Base-by-base conservation (phyloP, 768 basidiomycete species). In the Auricularia auricula-judae region DNA sequence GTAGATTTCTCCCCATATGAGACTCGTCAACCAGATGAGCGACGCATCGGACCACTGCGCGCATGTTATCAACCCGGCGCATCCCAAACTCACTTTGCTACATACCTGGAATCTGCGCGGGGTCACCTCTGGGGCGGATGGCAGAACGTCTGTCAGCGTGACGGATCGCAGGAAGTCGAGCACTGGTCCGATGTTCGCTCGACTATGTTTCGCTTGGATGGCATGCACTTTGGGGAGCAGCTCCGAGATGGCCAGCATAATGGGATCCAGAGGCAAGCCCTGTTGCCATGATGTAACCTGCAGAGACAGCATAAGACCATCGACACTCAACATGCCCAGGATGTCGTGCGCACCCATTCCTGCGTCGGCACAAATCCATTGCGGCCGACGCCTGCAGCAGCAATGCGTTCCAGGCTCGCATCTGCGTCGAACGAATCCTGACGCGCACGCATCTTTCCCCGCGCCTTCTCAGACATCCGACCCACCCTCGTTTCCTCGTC, bases 1-100 rank as follows among this genome's bases (percentile, higher is more conserved):
- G 72, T 95, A 99, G 21, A 96, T 84, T 72, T 95, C 92, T 47
- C 97, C 95, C 94, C 96, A 99, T 23, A 95, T 86, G 63, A 98
- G 76, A 1, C 91, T 93, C 3, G 93, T 91, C 43, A 96, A 80
- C 96, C 97, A 98, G 18, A 94, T 82, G 65, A 89, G 80, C 2
- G 93, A 94, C 1, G 91, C 87, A 68, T 94, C 90, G 12, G 93
- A 90, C 94, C 94, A 97, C 91, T 95, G 64, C 54, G 35, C 36
- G n/a, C 10, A 44, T 11, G 65, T 21, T 33, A 54, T 56, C 65
- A 39, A 68, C 43, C 66, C 51, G 63, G 63, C 51, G 65, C 34
- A 64, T 63, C 60, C 63, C n/a, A 2, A 36, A n/a, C 18, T 21
- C 8, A 42, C 12, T 12, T 3, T 53, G 18, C 33, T 34, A 74